A percentile compares a stretch with the other conserved stretches of the same genome.
Conservation (phyloP, 176 grass and related monocot genomes). For the Lolium multiflorum region DNA sequence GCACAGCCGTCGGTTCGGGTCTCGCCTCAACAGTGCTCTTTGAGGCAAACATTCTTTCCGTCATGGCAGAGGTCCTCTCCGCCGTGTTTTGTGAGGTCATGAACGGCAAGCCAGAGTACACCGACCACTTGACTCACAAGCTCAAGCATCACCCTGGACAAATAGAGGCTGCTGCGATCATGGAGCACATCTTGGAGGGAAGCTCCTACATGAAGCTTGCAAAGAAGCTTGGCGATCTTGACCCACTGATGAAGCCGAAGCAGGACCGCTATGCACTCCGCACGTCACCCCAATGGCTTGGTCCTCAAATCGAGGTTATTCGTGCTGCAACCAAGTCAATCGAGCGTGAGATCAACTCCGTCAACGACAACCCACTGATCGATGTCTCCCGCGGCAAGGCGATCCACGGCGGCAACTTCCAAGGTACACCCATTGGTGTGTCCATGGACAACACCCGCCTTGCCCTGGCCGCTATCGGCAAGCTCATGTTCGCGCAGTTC, state of each 20-base stretch:
- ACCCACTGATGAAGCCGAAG: neutral
- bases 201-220: conserved; percentile 30
- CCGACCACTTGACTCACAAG: conserved; percentile 38
- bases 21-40: neutral
- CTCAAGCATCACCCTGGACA: conserved; percentile 38
- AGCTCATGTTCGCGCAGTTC: conserved; percentile 96
- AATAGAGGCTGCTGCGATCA: conserved; percentile 5
- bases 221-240: neutral
- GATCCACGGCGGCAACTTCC: conserved; percentile 91
- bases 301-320: neutral
- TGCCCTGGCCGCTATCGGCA: conserved; percentile 81
- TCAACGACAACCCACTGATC: conserved; percentile 93
- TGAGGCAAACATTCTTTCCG: neutral
- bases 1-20: neutral
- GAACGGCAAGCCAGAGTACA: conserved; percentile 30
- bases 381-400: conserved; percentile 78
- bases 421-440: conserved; percentile 89
- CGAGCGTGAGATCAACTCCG: conserved; percentile 97
- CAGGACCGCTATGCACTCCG: neutral
- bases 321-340: conserved; percentile 76
- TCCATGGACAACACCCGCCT: conserved; percentile 95
- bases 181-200: conserved; percentile 10
- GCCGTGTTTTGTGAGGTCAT: conserved; percentile 10
- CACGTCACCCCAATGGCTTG: neutral
- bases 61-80: conserved; percentile 7